Evolutionary conservation across 768 basidiomycete species (phyloP).

Genomic region (Rubroboletus pulcherrimus): DNA sequence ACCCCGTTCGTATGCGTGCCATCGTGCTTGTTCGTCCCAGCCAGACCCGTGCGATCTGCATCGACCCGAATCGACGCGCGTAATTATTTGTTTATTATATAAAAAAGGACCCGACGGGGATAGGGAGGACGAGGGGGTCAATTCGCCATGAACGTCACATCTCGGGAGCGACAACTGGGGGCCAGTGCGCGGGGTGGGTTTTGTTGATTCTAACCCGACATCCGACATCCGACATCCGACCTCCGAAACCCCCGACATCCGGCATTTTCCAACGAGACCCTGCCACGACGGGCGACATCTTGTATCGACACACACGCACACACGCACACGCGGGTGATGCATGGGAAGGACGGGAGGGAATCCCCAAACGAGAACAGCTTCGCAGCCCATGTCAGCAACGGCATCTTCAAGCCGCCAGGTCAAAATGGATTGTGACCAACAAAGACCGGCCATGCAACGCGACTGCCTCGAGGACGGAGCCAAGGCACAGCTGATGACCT

Average conservation of each 20-base stretch:
- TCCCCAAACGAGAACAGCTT: constrained; percentile 14
- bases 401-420: constrained; percentile 12
- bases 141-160: constrained; percentile 16
- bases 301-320: not conserved
- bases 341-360: constrained; percentile 3
- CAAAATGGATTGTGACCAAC: constrained; percentile 18
- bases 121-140: constrained; percentile 9
- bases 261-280: constrained; percentile 16
- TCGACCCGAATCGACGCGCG: not conserved
- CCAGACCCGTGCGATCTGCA: constrained; percentile 4
- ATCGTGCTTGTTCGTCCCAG: constrained; percentile 2
- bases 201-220: constrained; percentile 2
- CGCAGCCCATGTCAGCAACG: constrained; percentile 6
- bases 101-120: constrained; percentile 15
- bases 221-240: constrained; percentile 1
- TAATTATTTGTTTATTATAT: constrained; percentile 15
- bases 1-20: not conserved
- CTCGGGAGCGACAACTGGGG: constrained; percentile 28
- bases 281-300: not conserved
- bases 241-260: constrained; percentile 5
- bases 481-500: constrained; percentile 24
- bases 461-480: constrained; percentile 34
- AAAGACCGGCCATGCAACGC: constrained; percentile 24
- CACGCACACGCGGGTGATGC: constrained; percentile 5
- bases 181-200: constrained; percentile 1